A percentile compares a stretch with the other conserved stretches of the same genome.
phyloP scores from a whole-genome alignment of 192 early-diverging fungal species.

The Podila clonocystis region DNA sequence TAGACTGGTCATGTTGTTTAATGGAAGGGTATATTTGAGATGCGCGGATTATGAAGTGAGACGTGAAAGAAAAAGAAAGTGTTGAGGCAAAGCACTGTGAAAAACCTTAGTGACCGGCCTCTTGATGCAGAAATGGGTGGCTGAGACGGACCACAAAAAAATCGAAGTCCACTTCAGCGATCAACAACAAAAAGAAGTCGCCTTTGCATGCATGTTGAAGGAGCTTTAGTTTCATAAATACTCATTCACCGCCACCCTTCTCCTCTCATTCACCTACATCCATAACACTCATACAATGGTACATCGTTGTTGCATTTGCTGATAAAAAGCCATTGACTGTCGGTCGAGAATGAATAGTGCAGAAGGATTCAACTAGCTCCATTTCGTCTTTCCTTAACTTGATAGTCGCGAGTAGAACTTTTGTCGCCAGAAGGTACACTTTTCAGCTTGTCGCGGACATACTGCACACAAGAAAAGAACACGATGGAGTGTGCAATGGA shows the following conservation, averaged over 20 bases:
- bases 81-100: background rate
- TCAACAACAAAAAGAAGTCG: too few relatives aligned
- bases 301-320: background rate
- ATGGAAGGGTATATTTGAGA: background rate
- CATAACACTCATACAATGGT: background rate
- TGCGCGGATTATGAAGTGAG: background rate
- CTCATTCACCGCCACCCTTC: background rate
- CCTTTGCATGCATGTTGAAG: too few relatives aligned
- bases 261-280: background rate
- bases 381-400: background rate
- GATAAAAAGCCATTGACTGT: background rate
- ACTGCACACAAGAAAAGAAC: background rate
- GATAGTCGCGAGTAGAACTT: constrained; percentile 60
- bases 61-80: background rate
- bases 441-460: background rate
- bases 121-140: background rate
- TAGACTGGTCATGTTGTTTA: constrained; percentile 41
- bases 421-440: constrained; percentile 55
- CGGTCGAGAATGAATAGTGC: background rate
- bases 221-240: too few relatives aligned
- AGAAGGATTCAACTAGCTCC: background rate
- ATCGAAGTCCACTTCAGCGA: background rate
- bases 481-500: background rate
- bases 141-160: background rate
- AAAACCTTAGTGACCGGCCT: background rate